These are phyloP conservation scores for Copromyces sp. DNA, from an alignment of 495 filamentous ascomycete species.

Conservation along the genomic window DNA sequence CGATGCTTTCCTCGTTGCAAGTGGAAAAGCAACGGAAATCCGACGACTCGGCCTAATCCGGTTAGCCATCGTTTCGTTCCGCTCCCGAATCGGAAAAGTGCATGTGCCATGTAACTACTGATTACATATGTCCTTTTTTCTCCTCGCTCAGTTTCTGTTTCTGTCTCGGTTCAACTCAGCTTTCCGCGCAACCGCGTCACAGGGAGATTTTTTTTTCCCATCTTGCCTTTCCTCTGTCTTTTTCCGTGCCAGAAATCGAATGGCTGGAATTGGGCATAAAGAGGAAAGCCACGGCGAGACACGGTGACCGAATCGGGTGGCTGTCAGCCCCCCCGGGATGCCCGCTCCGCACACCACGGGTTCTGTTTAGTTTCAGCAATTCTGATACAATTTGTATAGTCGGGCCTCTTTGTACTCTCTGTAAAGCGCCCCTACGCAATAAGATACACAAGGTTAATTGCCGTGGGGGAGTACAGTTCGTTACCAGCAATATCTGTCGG, in stretches of 20 bases:
- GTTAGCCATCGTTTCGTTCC: neutral
- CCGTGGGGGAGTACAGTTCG: neutral
- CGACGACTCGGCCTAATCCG: neutral
- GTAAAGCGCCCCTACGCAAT: neutral
- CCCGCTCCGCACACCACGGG: neutral
- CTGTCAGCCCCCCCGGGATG: neutral
- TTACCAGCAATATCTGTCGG: neutral
- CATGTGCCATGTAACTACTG: neutral
- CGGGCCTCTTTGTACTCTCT: neutral
- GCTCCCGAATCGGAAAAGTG: neutral
- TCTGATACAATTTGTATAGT: neutral
- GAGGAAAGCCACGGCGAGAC: constrained; percentile 1
- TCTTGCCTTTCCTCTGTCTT: neutral
- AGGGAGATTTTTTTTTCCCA: neutral
- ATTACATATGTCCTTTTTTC: neutral
- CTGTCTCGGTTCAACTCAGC: neutral
- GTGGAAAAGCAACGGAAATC: neutral
- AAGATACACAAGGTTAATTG: neutral
- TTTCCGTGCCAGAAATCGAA: constrained; percentile 2
- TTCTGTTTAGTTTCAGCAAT: neutral
- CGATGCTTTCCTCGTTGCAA: neutral
- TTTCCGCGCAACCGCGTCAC: neutral
- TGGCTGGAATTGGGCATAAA: constrained; percentile 23
- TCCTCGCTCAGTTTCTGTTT: neutral
- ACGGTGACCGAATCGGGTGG: constrained; percentile 20